Evolutionary conservation across 1,139 yeast species (phyloP).

Genomic region (Geotrichum fermentans): DNA sequence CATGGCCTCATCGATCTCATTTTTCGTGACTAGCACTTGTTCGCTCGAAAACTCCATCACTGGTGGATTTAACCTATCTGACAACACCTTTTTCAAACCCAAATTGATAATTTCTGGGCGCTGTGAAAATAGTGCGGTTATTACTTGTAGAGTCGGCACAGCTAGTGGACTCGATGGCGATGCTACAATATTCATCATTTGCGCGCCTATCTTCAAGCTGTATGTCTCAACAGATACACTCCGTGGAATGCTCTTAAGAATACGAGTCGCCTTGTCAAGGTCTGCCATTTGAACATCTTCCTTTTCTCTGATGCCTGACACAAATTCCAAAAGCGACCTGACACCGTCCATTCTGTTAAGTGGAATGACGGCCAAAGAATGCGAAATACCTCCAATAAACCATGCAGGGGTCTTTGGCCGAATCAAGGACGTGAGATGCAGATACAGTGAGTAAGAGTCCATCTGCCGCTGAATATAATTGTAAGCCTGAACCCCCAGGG

Average conservation of each 20-base stretch:
- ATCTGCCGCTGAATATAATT: conserved; percentile 25
- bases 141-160: conserved; percentile 53
- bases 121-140: conserved; percentile 50
- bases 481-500: conserved; percentile 9
- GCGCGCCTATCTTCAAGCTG: conserved; percentile 53
- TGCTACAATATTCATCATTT: conserved; percentile 53
- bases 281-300: conserved; percentile 60
- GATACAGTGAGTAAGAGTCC: conserved; percentile 36
- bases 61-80: conserved; percentile 20
- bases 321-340: conserved; percentile 64
- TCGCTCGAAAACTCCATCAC: background rate
- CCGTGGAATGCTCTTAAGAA: conserved; percentile 60
- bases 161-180: conserved; percentile 36
- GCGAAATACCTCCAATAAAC: conserved; percentile 36
- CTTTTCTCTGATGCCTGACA: conserved; percentile 68
- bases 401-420: conserved; percentile 32
- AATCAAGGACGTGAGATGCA: conserved; percentile 31
- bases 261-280: conserved; percentile 58
- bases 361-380: conserved; percentile 52
- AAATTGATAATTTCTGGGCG: conserved; percentile 53
- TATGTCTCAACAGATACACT: conserved; percentile 47
- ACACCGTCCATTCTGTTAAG: conserved; percentile 64
- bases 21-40: conserved; percentile 41
- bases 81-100: conserved; percentile 44
- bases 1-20: conserved; percentile 55